Percentiles rank a stretch among this genome's conserved stretches.
Evolutionary conservation across 495 filamentous ascomycete genomes (phyloP).

Genomic region (Rhypophila decipiens): DNA sequence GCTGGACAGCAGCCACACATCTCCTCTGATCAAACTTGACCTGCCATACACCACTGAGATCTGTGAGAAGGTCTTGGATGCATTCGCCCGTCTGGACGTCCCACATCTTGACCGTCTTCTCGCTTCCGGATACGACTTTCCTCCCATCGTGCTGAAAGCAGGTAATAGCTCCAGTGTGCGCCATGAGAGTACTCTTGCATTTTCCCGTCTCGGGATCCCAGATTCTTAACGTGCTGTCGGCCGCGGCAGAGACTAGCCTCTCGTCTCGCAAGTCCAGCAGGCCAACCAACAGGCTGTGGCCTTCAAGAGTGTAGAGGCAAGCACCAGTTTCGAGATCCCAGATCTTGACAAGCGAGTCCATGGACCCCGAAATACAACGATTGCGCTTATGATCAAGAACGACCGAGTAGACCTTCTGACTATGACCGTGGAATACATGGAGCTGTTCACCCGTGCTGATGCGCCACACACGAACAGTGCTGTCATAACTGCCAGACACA

Average conservation of each 20-base stretch:
- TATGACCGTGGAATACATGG: conserved; percentile 81
- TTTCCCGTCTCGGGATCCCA: conserved; percentile 95
- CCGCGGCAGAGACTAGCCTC: conserved; percentile 87
- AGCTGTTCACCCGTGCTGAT: conserved; percentile 91
- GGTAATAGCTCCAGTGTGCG: conserved; percentile 95
- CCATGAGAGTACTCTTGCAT: conserved; percentile 81
- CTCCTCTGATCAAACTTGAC: conserved; percentile 94
- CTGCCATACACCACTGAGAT: conserved; percentile 95
- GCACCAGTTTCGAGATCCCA: conserved; percentile 92
- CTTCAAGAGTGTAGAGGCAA: conserved; percentile 84
- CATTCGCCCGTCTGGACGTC: conserved; percentile 87
- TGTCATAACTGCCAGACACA: conserved; percentile 99
- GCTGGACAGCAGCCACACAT: conserved; percentile 95
- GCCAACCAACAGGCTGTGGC: conserved; percentile 88
- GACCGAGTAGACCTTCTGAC: conserved; percentile 94
- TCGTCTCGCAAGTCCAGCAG: conserved; percentile 83
- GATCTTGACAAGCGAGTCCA: conserved; percentile 97
- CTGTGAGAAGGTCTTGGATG: conserved; percentile 90
- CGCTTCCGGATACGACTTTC: conserved; percentile 94
- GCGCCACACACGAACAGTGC: conserved; percentile 92
- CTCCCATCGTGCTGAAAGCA: conserved; percentile 98
- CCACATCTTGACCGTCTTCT: conserved; percentile 98
- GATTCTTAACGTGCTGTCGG: conserved; percentile 89
- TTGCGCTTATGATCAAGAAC: conserved; percentile 89
- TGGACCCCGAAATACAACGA: conserved; percentile 94